Percentiles rank a stretch among this genome's conserved stretches.
Conservation (phyloP, 257 asterid genomes). For the Scutellaria minor region DNA sequence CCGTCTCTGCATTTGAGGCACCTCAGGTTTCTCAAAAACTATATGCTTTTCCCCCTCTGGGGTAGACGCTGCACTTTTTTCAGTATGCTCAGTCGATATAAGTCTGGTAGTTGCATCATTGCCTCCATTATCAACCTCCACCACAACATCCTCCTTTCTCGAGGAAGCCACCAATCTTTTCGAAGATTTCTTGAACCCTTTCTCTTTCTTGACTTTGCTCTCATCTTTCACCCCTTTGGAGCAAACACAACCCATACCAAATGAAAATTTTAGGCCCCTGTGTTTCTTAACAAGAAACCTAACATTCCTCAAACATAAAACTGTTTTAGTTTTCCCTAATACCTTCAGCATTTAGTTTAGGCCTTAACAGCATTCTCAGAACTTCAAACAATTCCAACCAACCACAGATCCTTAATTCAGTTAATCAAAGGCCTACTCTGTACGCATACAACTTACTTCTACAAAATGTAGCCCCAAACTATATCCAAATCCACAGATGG, state of each 20-base stretch:
- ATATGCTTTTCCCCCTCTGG: constrained; percentile 56
- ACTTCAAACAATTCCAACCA: constrained; percentile 32
- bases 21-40: constrained; percentile 48
- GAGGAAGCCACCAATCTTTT: constrained; percentile 55
- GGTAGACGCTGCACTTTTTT: constrained; percentile 67
- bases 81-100: constrained; percentile 58
- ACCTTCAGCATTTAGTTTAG: constrained; percentile 45
- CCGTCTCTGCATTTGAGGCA: constrained; percentile 40
- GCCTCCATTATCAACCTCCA: constrained; percentile 65
- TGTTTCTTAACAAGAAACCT: constrained; percentile 56
- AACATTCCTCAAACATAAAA: constrained; percentile 40
- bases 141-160: constrained; percentile 56
- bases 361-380: constrained; percentile 49
- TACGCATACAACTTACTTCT: constrained; percentile 16
- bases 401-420: constrained; percentile 26
- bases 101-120: constrained; percentile 65
- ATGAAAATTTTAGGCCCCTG: constrained; percentile 49
- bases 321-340: constrained; percentile 49
- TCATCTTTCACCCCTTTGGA: constrained; percentile 68
- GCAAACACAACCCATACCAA: constrained; percentile 82
- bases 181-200: constrained; percentile 54
- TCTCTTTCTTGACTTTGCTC: constrained; percentile 50
- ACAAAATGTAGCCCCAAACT: constrained; percentile 5
- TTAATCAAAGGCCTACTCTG: constrained; percentile 17
- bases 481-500: constrained; percentile 4